Conservation (phyloP, 495 filamentous ascomycete genomes). For the Alectoria sarmentosa region DNA sequence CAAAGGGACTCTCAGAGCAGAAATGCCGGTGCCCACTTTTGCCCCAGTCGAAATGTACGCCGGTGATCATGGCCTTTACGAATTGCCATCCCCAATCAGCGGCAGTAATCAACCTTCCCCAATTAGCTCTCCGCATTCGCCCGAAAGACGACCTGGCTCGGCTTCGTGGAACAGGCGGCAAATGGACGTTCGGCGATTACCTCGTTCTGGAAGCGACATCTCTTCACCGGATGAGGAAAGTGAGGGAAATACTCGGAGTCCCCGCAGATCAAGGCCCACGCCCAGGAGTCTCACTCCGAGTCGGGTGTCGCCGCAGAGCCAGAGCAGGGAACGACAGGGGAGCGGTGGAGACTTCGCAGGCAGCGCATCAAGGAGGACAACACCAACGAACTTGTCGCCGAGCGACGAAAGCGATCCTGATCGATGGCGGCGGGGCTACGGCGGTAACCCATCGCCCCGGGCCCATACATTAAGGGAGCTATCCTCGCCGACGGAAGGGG, state of each 20-base stretch:
- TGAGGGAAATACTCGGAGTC: background rate
- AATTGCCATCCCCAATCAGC: slow-evolving; percentile 8
- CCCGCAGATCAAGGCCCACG: background rate
- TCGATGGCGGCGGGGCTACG: slow-evolving; percentile 5
- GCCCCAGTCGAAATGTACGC: slow-evolving; percentile 23
- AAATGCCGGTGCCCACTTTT: slow-evolving; percentile 13
- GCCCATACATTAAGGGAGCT: slow-evolving; percentile 1
- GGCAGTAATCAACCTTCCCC: slow-evolving; percentile 19
- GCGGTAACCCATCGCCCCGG: background rate
- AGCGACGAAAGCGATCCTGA: slow-evolving; percentile 6
- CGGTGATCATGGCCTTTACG: slow-evolving; percentile 18
- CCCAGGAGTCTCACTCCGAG: slow-evolving; percentile 1
- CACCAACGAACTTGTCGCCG: background rate
- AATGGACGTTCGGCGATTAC: slow-evolving; percentile 4
- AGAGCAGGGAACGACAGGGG: slow-evolving; percentile 8
- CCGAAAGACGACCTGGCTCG: background rate
- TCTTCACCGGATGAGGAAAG: slow-evolving; percentile 14
- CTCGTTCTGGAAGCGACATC: slow-evolving; percentile 11
- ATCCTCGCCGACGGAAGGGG: background rate
- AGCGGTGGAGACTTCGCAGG: background rate
- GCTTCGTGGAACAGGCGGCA: slow-evolving; percentile 7
- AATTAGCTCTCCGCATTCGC: slow-evolving; percentile 2
- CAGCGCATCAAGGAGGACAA: slow-evolving; percentile 1
- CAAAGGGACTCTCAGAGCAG: slow-evolving; percentile 12
- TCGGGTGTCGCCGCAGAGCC: background rate